phyloP scores from a whole-genome alignment of 2,329 filamentous ascomycete species.

The Fusarium sacchari region DNA sequence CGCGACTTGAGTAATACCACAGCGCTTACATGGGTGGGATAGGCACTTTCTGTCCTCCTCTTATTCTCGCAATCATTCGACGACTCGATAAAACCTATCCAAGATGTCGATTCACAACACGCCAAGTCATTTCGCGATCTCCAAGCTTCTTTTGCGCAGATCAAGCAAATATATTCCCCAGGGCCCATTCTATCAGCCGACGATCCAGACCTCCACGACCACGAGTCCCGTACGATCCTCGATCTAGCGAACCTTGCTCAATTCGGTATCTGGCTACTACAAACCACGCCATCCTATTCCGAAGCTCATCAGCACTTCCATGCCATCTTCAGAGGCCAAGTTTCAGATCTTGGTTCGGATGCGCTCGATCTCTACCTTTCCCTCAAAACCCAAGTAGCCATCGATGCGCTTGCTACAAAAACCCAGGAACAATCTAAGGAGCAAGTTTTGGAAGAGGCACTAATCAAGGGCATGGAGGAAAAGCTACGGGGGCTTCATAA shows the following conservation, averaged over 20 bases:
- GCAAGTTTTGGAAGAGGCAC: constrained; percentile 64
- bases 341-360: constrained; percentile 56
- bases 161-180: constrained; percentile 49
- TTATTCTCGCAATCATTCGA: constrained; percentile 52
- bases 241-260: constrained; percentile 62
- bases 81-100: constrained; percentile 48
- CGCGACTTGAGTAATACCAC: constrained; percentile 12
- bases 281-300: constrained; percentile 52
- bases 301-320: constrained; percentile 58
- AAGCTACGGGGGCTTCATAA: constrained; percentile 51
- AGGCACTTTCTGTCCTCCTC: constrained; percentile 54
- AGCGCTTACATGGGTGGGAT: constrained; percentile 27
- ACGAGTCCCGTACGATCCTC: constrained; percentile 51
- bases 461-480: constrained; percentile 66
- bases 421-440: constrained; percentile 61
- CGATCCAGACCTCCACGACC: constrained; percentile 48
- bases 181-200: constrained; percentile 47
- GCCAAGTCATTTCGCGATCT: constrained; percentile 47
- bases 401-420: constrained; percentile 62
- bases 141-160: constrained; percentile 47
- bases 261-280: constrained; percentile 54
- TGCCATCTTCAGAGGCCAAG: constrained; percentile 55
- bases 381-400: constrained; percentile 62
- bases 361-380: constrained; percentile 57
- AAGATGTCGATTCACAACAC: constrained; percentile 48